Base-by-base conservation (phyloP, 2,329 filamentous ascomycete genomes). In the Teratosphaeria epicoccoides region DNA sequence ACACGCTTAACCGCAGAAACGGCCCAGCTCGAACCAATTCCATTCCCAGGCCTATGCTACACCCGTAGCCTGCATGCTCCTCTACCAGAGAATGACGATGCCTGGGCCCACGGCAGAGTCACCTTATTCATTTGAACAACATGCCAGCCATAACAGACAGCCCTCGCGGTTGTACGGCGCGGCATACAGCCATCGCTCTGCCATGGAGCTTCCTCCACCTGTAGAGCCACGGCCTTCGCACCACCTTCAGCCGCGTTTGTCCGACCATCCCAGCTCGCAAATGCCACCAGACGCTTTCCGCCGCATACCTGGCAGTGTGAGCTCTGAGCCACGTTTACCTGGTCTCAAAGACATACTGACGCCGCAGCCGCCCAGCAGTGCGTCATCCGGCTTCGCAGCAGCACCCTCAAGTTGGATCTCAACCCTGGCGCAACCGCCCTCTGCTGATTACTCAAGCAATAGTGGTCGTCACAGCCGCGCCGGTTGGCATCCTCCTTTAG, bases 271-370 rank as follows among this genome's bases (percentile, higher is more conserved):
- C 10, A 45, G 37, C 4, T 33, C 45, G 10, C 56, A 52, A 24
- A 43, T 56, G 33, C 52, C 56, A 29, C 55, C 53, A 25, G 60
- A 60, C 50, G 51, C 55, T 4, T 59, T 57, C 37, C 33, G 10
- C n/a, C 55, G 52, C 20, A 52, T 49, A 20, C 50, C 58, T 22
- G 28, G 14, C 47, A 33, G 48, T 48, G 55, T 60, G 28, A 52
- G 54, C 9, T 57, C 57, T 17, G 55, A 56, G 7, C 63, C 59
- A 43, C 63, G 50, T 24, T 48, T 65, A 14, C 63, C 64, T 25
- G 61, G 62, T 24, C 48, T 66, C 1, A 57, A 60, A 22, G 63
- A 66, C 46, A 64, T 66, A 20, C 45, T 66, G 20, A 60, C 61
- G n/a, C 60, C 47, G 46, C 37, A 47, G 20, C 50, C 55, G 43